These are phyloP conservation scores for Phytopythium mirpurense DNA, from an alignment of 352 stramenopile genomes.

Conservation along the genomic window DNA sequence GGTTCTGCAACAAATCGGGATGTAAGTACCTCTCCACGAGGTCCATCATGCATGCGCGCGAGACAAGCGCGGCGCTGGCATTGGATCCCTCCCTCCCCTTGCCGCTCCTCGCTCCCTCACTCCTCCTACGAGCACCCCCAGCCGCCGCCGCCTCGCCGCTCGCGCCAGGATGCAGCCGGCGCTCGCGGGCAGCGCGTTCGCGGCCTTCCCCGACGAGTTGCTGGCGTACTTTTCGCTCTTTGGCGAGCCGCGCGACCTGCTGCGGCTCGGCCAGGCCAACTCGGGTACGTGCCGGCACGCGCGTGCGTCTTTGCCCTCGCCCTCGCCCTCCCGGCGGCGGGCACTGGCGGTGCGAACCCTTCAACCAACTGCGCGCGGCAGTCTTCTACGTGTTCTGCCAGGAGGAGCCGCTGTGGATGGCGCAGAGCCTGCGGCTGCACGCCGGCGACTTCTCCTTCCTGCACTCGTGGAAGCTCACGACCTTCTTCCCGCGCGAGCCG, in stretches of 20 bases:
- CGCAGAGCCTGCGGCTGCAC: constrained; percentile 67
- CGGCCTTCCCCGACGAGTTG: constrained; percentile 68
- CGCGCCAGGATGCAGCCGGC: constrained; percentile 26
- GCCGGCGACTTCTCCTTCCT: constrained; percentile 62
- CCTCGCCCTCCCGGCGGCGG: too few relatives aligned
- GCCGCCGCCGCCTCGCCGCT: too few relatives aligned
- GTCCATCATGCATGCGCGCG: too few relatives aligned
- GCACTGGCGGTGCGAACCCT: too few relatives aligned
- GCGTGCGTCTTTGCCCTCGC: not conserved
- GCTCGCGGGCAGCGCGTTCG: constrained; percentile 52
- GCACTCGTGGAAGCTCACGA: constrained; percentile 70
- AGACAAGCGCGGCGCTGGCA: too few relatives aligned
- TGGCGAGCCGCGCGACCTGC: constrained; percentile 52
- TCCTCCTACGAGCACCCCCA: too few relatives aligned
- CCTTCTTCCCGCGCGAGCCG: constrained; percentile 62
- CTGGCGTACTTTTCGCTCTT: constrained; percentile 77
- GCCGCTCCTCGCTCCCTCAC: not conserved
- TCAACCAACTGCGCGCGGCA: not conserved
- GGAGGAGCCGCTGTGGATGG: constrained; percentile 82
- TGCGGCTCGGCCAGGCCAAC: constrained; percentile 58
- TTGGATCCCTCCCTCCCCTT: too few relatives aligned
- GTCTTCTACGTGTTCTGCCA: constrained; percentile 71
- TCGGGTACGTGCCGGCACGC: constrained; percentile 26
- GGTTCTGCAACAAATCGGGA: too few relatives aligned
- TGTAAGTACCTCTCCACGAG: too few relatives aligned